These are phyloP conservation scores for Pseudotsuga menziesii DNA, from an alignment of 75 land plant species.

Conservation along the genomic window DNA sequence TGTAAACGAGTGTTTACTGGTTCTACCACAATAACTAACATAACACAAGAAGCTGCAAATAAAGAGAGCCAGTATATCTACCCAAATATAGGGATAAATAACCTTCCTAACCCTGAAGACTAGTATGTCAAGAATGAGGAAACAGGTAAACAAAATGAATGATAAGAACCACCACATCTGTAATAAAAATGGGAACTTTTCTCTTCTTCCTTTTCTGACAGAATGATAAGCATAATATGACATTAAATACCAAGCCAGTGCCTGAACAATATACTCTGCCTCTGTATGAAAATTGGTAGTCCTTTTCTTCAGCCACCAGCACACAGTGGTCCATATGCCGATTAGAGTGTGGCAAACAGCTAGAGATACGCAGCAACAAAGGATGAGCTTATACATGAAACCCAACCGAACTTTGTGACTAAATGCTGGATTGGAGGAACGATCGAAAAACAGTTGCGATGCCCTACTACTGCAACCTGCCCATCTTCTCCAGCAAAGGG, in stretches of 20 bases:
- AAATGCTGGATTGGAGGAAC: no score
- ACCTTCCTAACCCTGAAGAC: neutral
- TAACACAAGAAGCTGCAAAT: conserved; percentile 5
- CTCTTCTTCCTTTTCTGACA: neutral
- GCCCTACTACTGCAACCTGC: neutral
- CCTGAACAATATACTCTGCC: conserved; percentile 3
- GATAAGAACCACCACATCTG: conserved; percentile 2
- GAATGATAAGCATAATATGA: neutral
- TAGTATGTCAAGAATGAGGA: neutral
- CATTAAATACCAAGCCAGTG: conserved; percentile 8
- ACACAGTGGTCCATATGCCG: neutral
- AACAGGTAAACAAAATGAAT: neutral
- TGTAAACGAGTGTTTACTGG: neutral
- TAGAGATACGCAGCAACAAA: neutral
- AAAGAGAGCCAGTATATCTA: neutral
- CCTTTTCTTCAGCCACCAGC: neutral
- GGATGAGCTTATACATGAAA: neutral
- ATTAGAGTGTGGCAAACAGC: conserved; percentile 1
- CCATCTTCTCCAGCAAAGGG: neutral
- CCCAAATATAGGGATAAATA: neutral
- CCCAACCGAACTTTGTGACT: neutral
- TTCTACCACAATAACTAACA: neutral
- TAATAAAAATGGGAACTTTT: conserved; percentile 8
- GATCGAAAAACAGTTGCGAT: neutral
- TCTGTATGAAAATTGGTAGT: neutral